These are phyloP conservation scores for Sporisorium reilianum DNA, from an alignment of 1,284 basidiomycete species.

Conservation along the genomic window DNA sequence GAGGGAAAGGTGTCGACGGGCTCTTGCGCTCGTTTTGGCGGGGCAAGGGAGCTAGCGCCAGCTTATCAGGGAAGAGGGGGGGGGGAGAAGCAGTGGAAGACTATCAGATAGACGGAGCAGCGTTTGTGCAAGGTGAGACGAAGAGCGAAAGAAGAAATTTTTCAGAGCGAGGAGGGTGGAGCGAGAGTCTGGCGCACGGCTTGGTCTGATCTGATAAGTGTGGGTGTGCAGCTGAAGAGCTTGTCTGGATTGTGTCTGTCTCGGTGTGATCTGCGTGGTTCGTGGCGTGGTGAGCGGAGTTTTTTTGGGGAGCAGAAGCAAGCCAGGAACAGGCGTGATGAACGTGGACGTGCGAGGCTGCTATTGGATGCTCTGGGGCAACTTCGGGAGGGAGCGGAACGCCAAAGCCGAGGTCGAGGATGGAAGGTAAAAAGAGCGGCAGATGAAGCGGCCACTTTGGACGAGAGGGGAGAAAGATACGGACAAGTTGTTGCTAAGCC, in stretches of 20 bases:
- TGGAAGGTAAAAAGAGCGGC: background rate
- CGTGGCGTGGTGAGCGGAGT: background rate
- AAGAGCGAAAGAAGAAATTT: slow-evolving; percentile 1
- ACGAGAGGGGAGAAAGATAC: background rate
- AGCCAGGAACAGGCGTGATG: background rate
- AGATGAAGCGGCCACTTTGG: background rate
- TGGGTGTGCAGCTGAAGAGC: background rate
- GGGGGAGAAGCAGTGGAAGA: background rate
- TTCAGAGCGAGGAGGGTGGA: background rate
- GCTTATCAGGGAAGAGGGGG: background rate
- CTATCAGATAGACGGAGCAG: slow-evolving; percentile 10
- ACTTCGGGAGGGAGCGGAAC: slow-evolving; percentile 12
- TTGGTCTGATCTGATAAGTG: slow-evolving; percentile 18
- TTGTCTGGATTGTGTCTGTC: background rate
- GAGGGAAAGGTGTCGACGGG: background rate
- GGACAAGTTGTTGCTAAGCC: too few species aligned
- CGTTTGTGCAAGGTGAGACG: background rate
- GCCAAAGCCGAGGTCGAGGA: background rate
- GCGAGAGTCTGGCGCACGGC: background rate
- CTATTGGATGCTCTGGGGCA: slow-evolving; percentile 2
- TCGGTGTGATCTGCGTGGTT: background rate
- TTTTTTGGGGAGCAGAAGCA: background rate
- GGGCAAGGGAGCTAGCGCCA: background rate
- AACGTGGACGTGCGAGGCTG: background rate
- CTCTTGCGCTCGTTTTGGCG: background rate